Evolutionary conservation across 192 early-diverging fungal genomes (phyloP), one percentile per base, ranked within the genome.

Genomic region (Coemansia sp.): DNA sequence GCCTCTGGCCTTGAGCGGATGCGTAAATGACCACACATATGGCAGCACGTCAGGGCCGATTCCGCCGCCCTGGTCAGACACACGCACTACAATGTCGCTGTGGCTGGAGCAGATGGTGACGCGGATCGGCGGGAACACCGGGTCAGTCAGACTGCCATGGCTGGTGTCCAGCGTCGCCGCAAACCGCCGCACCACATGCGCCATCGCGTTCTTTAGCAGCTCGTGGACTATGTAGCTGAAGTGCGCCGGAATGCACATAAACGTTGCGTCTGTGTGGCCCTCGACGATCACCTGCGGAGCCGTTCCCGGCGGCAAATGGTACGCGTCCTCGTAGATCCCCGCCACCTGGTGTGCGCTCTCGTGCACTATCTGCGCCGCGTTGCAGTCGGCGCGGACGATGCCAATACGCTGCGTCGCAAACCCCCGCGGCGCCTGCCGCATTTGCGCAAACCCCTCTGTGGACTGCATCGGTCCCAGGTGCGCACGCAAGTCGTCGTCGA

Each of bases 171-270:
- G 63, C 10, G 72, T 67, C 14, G 70, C 59, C 1, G 81, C 66
- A 78, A 88, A 83, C 36, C 81, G 75, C 38, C 78, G 71, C 65
- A 92, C 86, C 23, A 93, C 92, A 60, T 87, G 85, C 46, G 87
- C 76, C 85, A 95, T 92, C 43, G 90, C 87, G 83, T 96, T 96
- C 67, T 91, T 90, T 63, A 98, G 75, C 49, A 98, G 77, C 84
- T 98, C 95, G 61, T 92, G 95, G 20, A 98, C 60, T 43, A 98
- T 92, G 72, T 97, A 95, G 80, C 95, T 93, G 62, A 97, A 89
- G 63, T 98, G 95, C 45, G 94, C 96, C 9, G 95, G 93, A 60
- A 99, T 96, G 73, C 96, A 99, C 67, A 91, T 89, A 73, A 99
- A 94, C 24, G 84, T 80, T 8, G 92, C 91, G 52, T 90, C 85